Evolutionary conservation across 2,329 filamentous ascomycete genomes (phyloP).

Genomic region (Fusarium palustre): DNA sequence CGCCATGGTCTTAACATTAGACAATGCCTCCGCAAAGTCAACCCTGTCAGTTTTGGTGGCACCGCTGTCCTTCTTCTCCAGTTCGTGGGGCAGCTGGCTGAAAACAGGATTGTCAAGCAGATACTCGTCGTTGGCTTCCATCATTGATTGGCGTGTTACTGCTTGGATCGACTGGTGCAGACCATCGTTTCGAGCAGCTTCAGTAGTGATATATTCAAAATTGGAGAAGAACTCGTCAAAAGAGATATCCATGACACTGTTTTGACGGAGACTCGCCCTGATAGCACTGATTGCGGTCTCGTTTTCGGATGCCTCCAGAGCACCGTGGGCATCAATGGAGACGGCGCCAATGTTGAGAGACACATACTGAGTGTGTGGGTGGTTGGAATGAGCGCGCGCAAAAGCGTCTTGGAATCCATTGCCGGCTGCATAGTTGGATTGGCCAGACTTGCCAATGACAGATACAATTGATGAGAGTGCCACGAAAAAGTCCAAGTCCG

Average conservation of each 20-base stretch:
- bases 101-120: conserved; percentile 8
- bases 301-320: conserved; percentile 1
- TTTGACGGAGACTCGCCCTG: conserved; percentile 1
- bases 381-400: background rate
- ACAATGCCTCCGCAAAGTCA: conserved; percentile 3
- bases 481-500: conserved; percentile 2
- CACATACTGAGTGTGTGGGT: conserved; percentile 3
- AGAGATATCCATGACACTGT: conserved; percentile 16
- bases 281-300: conserved; percentile 9
- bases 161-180: conserved; percentile 9
- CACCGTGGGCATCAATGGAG: conserved; percentile 7
- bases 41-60: background rate
- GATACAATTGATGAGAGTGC: conserved; percentile 10
- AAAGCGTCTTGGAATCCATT: conserved; percentile 19
- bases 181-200: background rate
- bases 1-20: background rate
- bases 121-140: conserved; percentile 11
- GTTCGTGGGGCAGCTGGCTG: background rate
- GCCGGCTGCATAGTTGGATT: conserved; percentile 9
- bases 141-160: conserved; percentile 2
- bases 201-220: conserved; percentile 2
- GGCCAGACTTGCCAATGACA: conserved; percentile 15
- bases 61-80: background rate
- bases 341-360: conserved; percentile 13
- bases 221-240: conserved; percentile 10